Evolutionary conservation across 1,284 basidiomycete genomes (phyloP).

Genomic region (Ganoderma resinaceum): DNA sequence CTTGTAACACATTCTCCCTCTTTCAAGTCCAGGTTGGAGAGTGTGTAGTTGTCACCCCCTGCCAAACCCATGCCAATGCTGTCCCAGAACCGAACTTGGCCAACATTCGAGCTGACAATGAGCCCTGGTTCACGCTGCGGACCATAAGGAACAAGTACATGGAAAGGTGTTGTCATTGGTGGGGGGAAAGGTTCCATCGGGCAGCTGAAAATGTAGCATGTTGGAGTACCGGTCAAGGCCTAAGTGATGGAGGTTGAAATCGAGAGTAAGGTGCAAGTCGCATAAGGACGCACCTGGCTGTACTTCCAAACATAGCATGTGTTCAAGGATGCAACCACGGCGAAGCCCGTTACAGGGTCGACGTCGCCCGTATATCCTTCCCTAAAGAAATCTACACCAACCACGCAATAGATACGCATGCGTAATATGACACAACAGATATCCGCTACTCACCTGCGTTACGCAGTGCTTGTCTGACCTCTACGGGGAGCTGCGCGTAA

Average conservation of each 20-base stretch:
- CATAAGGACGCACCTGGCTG: constrained; percentile 56
- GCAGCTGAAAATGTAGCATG: constrained; percentile 84
- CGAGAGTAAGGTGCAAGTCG: background rate
- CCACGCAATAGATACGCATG: background rate
- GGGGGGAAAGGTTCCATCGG: constrained; percentile 50
- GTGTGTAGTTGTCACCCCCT: constrained; percentile 74
- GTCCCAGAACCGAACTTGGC: constrained; percentile 80
- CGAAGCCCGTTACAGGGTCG: constrained; percentile 75
- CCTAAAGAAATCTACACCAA: constrained; percentile 63
- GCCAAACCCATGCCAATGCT: constrained; percentile 82
- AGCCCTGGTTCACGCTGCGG: constrained; percentile 79
- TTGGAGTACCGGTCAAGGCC: constrained; percentile 71
- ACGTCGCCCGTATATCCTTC: constrained; percentile 75
- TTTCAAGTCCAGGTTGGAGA: constrained; percentile 57
- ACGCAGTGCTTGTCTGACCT: constrained; percentile 74
- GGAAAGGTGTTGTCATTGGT: constrained; percentile 60
- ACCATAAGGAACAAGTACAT: constrained; percentile 74
- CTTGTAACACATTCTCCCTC: constrained; percentile 69
- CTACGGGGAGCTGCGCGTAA: constrained; percentile 73
- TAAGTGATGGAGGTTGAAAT: constrained; percentile 31
- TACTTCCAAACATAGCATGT: constrained; percentile 88
- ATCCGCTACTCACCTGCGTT: constrained; percentile 59
- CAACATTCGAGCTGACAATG: constrained; percentile 68
- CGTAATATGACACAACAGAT: too few species aligned
- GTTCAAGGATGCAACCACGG: constrained; percentile 70